Evolutionary conservation across 2,329 filamentous ascomycete species (phyloP), one percentile per base, ranked within the genome.

Genomic region (Ampelomyces quisqualis): DNA sequence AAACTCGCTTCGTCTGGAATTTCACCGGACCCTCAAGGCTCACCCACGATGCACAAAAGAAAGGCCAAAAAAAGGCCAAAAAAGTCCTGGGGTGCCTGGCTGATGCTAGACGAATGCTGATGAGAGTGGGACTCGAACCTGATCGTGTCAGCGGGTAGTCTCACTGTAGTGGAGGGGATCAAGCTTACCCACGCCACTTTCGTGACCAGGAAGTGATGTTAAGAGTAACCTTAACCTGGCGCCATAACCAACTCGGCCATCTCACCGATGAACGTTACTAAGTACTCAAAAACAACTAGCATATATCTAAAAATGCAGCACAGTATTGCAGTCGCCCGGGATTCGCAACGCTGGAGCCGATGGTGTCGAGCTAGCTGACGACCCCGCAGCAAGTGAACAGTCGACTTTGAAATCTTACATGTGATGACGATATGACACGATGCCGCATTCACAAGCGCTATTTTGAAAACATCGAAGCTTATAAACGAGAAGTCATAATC

Each of bases 201-300:
- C 63, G 60, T 64, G 61, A 67, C 62, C 61, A 67, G 63, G 63
- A 66, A 61, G 49, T 47, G 53, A 34, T 60, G 53, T 50, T 62
- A 62, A 64, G 59, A 46, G 18, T 26, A 40, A 62, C 60, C 58
- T 64, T 64, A 62, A 64, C 60, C 59, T 62, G 58, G 58, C 60
- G 59, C 60, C 60, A 62, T 64, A 64, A 64, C 60, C 60, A 62
- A 56, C 55, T 62, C 56, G 59, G 59, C 59, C 59, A 62, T 59
- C 57, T 61, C 56, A 60, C 57, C 58, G 20, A 13, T 21, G 23
- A 17, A 15, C 2, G n/a, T 10, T 20, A 18, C 4, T 31, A 31
- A 30, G 8, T 31, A 19, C 15, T 20, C 8, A 11, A 17, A 9
- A 9, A 11, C 15, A 3, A 7, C 22, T 10, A 24, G 22, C n/a